A percentile compares a stretch with the other conserved stretches of the same genome.
Conservation (phyloP, 176 grass and related monocot genomes). For the Coix lacrymajobi region DNA sequence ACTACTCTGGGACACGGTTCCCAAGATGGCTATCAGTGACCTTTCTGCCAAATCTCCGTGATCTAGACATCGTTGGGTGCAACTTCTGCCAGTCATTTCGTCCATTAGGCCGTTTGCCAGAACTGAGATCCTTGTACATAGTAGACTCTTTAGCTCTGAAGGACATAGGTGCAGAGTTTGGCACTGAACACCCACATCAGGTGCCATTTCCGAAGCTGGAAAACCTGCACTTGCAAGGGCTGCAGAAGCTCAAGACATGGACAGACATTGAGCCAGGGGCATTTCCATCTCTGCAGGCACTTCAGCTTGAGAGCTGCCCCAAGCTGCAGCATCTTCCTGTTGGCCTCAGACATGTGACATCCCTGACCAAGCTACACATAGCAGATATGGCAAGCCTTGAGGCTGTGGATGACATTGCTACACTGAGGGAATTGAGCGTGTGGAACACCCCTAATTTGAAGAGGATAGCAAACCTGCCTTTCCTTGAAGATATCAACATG, state of each 20-base stretch:
- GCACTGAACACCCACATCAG: conserved; percentile 33
- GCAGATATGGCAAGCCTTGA: conserved; percentile 53
- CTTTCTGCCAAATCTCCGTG: conserved; percentile 48
- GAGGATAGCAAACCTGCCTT: conserved; percentile 51
- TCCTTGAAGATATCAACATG: conserved; percentile 58
- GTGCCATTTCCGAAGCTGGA: conserved; percentile 64
- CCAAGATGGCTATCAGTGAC: conserved; percentile 57
- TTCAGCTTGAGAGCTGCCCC: conserved; percentile 73
- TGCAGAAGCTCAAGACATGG: conserved; percentile 57
- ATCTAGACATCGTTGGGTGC: conserved; percentile 46
- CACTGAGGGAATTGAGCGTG: conserved; percentile 49
- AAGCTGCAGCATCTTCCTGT: conserved; percentile 45
- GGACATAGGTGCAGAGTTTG: conserved; percentile 42
- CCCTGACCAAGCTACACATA: conserved; percentile 44
- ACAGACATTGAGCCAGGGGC: conserved; percentile 30
- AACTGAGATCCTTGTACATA: conserved; percentile 56
- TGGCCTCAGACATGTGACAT: conserved; percentile 39
- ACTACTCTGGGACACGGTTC: conserved; percentile 53
- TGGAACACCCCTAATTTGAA: conserved; percentile 57
- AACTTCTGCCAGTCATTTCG: conserved; percentile 45
- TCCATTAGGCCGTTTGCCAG: conserved; percentile 49
- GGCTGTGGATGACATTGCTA: conserved; percentile 40
- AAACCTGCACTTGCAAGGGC: conserved; percentile 49
- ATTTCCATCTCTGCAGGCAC: conserved; percentile 49
- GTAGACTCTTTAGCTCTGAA: conserved; percentile 36